Conservation (phyloP, 2,329 filamentous ascomycete genomes). For the Xylaria sp. region DNA sequence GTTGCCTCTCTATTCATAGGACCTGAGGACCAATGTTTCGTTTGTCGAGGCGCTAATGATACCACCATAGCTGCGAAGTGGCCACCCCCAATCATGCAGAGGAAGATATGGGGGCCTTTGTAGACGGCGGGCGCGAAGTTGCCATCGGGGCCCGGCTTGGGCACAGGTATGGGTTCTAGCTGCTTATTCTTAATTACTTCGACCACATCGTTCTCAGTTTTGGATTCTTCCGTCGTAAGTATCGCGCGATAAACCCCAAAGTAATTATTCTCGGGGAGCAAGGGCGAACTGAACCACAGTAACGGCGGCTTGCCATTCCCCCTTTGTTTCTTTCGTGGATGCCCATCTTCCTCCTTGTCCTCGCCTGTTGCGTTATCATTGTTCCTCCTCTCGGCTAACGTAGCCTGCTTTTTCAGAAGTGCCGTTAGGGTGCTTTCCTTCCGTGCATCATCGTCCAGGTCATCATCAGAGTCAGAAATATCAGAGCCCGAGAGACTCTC, state of each 20-base stretch:
- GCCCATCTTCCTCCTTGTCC: constrained; percentile 48
- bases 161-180: constrained; percentile 62
- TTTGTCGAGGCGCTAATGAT: constrained; percentile 77
- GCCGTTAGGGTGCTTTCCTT: constrained; percentile 74
- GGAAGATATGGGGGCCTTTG: constrained; percentile 82
- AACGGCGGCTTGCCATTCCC: constrained; percentile 71
- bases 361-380: constrained; percentile 54
- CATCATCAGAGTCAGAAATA: constrained; percentile 70
- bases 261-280: constrained; percentile 75
- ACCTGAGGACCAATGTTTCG: constrained; percentile 67
- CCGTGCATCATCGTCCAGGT: constrained; percentile 51
- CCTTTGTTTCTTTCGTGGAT: constrained; percentile 50
- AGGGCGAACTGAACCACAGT: constrained; percentile 81
- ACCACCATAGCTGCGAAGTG: constrained; percentile 98
- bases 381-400: constrained; percentile 57
- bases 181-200: constrained; percentile 78
- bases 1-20: constrained; percentile 82
- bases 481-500: constrained; percentile 92
- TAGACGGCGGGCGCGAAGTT: constrained; percentile 57
- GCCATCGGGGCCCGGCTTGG: constrained; percentile 60
- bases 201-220: constrained; percentile 62
- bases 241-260: constrained; percentile 86
- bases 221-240: constrained; percentile 72
- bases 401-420: constrained; percentile 82
- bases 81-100: constrained; percentile 98